Percentiles rank a stretch among this genome's conserved stretches.
These are phyloP conservation scores for Yamadazyma atmosphaerica DNA, from an alignment of 1,139 yeast genomes.

Conservation along the genomic window DNA sequence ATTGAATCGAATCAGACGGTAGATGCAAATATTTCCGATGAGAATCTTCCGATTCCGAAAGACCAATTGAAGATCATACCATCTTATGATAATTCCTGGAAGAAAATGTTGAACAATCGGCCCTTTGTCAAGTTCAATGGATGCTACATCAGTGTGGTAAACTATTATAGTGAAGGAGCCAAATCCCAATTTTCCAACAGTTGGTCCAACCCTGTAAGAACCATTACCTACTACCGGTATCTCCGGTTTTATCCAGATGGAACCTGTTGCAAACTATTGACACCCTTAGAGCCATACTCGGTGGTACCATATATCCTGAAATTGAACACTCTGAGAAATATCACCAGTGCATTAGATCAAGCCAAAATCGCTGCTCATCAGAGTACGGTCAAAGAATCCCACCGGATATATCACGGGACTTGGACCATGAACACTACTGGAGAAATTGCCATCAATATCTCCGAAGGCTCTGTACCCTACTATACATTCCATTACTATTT, in stretches of 20 bases:
- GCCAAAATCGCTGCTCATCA: conserved; percentile 12
- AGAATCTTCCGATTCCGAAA: conserved; percentile 36
- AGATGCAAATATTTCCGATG: conserved; percentile 18
- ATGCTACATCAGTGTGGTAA: conserved; percentile 80
- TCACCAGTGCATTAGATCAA: conserved; percentile 17
- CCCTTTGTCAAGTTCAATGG: conserved; percentile 84
- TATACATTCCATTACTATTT: conserved; percentile 66
- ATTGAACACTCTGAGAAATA: conserved; percentile 22
- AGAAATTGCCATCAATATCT: conserved; percentile 56
- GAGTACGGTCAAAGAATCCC: conserved; percentile 26
- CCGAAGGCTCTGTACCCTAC: conserved; percentile 61
- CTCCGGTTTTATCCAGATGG: conserved; percentile 82
- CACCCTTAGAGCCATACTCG: conserved; percentile 62
- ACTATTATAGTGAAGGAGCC: conserved; percentile 80
- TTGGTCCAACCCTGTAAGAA: conserved; percentile 76
- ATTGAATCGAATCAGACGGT: conserved; percentile 14
- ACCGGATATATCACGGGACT: conserved; percentile 46
- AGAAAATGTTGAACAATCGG: conserved; percentile 43
- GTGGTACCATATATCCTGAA: conserved; percentile 57
- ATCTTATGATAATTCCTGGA: conserved; percentile 54
- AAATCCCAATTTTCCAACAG: conserved; percentile 61
- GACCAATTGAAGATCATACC: conserved; percentile 45
- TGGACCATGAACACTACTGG: conserved; percentile 52
- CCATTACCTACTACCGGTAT: conserved; percentile 87
- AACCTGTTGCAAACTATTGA: conserved; percentile 60